Evolutionary conservation across 148 eudicot genomes (phyloP), one percentile per base, ranked within the genome.

Genomic region (Beta vulgaris): DNA sequence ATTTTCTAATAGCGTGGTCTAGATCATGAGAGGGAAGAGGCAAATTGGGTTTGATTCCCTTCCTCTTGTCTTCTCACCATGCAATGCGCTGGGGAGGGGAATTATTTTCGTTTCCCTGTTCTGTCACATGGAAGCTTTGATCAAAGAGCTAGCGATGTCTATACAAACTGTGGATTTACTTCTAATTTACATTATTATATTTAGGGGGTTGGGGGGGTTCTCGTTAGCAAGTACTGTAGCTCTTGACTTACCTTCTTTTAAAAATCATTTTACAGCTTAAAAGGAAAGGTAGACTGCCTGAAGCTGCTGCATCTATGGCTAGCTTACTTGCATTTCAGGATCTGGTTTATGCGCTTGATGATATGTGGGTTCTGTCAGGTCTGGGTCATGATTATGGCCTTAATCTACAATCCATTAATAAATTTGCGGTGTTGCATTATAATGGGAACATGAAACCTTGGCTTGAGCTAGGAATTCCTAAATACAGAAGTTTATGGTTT

Each of bases 371-470:
- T 65, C 62, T 88, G 40, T 89, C 96, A 73, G 99, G 99, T 73
- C 75, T 95, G 72, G 99, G 99, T 69, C 89, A 92, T 85, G 93
- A 92, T 72, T 95, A 92, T 46, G 84, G 84, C 46, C 82, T 90
- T 67, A 82, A 81, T 80, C 28, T 66, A 1, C 86, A 86, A 58
- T 76, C 87, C 69, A 67, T 90, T 25, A 68, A 75, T 75, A 87
- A 85, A 59, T 89, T 95, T 51, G 91, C 89, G 32, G 91, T 85
- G 16, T 74, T 95, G 78, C 99, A 95, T 77, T 95, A 80, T 76
- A 91, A 92, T 75, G 99, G 99, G 67, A 90, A 91, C 81, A 95
- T 90, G 99, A 95, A 95, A 82, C 97, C 99, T 35, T 95, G 99
- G 99, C 92, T 95, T 63, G 99, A 95, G 74, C 84, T 95, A 76